These are phyloP conservation scores for Neurospora cerealis DNA, from an alignment of 495 filamentous ascomycete genomes.

Conservation along the genomic window DNA sequence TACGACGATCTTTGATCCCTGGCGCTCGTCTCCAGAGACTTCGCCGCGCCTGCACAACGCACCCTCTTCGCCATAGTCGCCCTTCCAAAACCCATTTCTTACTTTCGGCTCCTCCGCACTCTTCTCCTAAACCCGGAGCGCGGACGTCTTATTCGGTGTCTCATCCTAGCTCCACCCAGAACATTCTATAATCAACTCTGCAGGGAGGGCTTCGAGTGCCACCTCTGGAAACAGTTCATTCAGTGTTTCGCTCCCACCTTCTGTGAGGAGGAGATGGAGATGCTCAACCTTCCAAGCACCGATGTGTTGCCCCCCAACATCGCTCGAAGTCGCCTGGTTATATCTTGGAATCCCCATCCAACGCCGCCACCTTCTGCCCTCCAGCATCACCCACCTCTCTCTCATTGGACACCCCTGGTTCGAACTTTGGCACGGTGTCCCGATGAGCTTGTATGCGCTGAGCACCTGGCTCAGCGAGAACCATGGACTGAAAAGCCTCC, in stretches of 20 bases:
- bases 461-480: not conserved
- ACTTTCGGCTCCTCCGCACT: not conserved
- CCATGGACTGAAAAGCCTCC: not conserved
- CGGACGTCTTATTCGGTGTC: not conserved
- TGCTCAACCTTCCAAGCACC: not conserved
- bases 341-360: not conserved
- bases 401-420: not conserved
- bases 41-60: not conserved
- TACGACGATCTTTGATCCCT: not conserved
- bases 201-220: fast-evolving
- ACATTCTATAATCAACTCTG: not conserved
- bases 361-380: not conserved
- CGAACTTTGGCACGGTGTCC: not conserved
- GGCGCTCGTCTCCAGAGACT: not conserved
- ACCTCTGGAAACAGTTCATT: not conserved
- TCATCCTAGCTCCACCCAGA: not conserved
- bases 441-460: not conserved
- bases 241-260: not conserved
- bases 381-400: not conserved
- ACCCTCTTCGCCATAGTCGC: not conserved
- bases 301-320: not conserved
- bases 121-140: not conserved
- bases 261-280: not conserved
- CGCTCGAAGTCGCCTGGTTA: not conserved
- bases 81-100: not conserved